Evolutionary conservation across 2,329 filamentous ascomycete genomes (phyloP).

Genomic region (Penicillium decumbens): DNA sequence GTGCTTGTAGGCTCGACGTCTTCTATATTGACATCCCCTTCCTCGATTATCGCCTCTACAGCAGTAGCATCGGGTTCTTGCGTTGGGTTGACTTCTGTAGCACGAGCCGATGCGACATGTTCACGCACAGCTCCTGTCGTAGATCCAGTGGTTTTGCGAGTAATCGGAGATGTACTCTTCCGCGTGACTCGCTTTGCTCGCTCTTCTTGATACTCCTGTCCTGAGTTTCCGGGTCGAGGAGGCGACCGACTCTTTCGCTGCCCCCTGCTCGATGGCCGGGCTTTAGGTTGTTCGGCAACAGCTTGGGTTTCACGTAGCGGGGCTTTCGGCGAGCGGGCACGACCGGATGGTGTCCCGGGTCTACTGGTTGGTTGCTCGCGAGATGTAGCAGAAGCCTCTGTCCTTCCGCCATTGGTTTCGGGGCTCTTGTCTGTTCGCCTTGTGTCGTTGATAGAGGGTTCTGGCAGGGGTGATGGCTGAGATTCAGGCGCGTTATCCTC

Average conservation of each 20-base stretch:
- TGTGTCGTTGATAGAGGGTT: neutral
- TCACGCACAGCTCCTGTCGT: too few relatives aligned
- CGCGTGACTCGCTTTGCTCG: neutral
- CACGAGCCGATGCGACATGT: too few relatives aligned
- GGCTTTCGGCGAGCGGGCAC: neutral
- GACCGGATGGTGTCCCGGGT: neutral
- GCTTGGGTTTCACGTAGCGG: neutral
- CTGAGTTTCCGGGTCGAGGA: neutral
- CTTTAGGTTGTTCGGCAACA: neutral
- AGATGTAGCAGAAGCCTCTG: neutral
- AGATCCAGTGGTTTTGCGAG: neutral
- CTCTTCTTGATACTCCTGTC: neutral
- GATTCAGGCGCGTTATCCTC: neutral
- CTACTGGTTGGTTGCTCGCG: neutral
- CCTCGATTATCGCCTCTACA: too few relatives aligned
- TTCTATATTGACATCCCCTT: neutral
- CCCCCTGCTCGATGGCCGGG: neutral
- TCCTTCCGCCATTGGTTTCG: neutral
- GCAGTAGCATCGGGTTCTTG: too few relatives aligned
- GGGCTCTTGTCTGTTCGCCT: neutral
- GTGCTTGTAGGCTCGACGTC: neutral
- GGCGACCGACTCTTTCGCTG: slow-evolving; percentile 6
- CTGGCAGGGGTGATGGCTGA: neutral
- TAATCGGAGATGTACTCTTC: neutral
- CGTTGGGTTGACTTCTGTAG: too few relatives aligned